Base-by-base conservation (phyloP, 495 filamentous ascomycete genomes). In the Penicillium nucicola region DNA sequence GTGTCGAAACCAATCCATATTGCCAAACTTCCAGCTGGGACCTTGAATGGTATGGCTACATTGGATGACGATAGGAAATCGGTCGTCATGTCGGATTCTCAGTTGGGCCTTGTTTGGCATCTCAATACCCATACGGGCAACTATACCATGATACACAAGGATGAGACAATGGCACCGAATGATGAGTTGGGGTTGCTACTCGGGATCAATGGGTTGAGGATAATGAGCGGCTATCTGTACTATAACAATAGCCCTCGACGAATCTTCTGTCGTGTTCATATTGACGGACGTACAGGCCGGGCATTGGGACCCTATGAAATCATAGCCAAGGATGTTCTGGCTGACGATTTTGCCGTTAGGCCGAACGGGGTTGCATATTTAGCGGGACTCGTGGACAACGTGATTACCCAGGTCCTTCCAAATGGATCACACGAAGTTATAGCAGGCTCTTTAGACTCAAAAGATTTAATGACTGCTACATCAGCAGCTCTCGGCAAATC, bases 141-240 rank as follows among this genome's bases (percentile, higher is more conserved):
- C 9, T 68, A 68, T 59, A 47, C 50, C 1, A 55, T 68, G 12
- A 57, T 61, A 2, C 46, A 73, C 15, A 50, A 53, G 12, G 69
- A 77, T 48, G 32, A 65, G 0, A 72, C 69, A 46, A 74, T 71
- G 66, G 57, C 56, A 0, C 61, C 70, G 5, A 55, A 64, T 31
- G 61, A 20, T 42, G 56, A 54, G 41, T 31, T 38, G 0, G 37
- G 38, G 1, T 2, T 62, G 7, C 37, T 43, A 1, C 50, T 74
- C 2, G 70, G 67, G 1, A 53, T 69, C 22, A 68, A 71, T 25
- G 72, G 68, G 11, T 18, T 70, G 20, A 61, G 58, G 31, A 37
- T 68, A 13, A 54, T 47, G 13, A 47, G 58, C 11, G 60, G 53
- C 0, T 58, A 67, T 23, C 40, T 71, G 3, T 75, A 73, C 49